Evolutionary conservation across 805 yeast genomes (phyloP).

Genomic region (Suhomyces prunicola): DNA sequence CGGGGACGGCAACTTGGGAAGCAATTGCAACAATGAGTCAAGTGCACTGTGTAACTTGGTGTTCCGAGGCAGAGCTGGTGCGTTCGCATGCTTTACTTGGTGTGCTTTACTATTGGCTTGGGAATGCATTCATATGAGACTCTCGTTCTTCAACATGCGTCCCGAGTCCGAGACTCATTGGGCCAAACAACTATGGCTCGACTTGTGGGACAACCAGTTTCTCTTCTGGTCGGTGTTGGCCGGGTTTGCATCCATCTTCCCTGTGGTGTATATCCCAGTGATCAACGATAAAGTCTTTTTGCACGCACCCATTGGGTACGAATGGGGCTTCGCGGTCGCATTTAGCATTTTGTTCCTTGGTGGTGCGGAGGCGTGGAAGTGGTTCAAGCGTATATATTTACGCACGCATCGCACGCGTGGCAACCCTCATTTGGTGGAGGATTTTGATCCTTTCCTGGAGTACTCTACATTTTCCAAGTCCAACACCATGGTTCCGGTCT

Average conservation of each 20-base stretch:
- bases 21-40: constrained; percentile 30
- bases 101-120: constrained; percentile 39
- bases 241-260: constrained; percentile 36
- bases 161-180: constrained; percentile 35
- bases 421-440: constrained; percentile 39
- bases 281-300: constrained; percentile 38
- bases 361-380: constrained; percentile 38
- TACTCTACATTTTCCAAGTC: constrained; percentile 40
- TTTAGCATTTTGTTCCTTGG: constrained; percentile 27
- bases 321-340: constrained; percentile 38
- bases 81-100: constrained; percentile 41
- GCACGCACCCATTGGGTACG: constrained; percentile 37
- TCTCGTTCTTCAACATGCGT: constrained; percentile 36
- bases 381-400: constrained; percentile 35
- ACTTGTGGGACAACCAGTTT: constrained; percentile 35
- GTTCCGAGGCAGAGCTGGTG: constrained; percentile 36
- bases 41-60: constrained; percentile 28
- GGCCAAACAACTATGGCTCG: constrained; percentile 35
- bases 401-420: constrained; percentile 18
- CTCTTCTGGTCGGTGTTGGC: constrained; percentile 38
- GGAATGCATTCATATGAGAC: constrained; percentile 38
- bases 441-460: constrained; percentile 38
- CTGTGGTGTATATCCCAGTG: constrained; percentile 40
- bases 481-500: constrained; percentile 28
- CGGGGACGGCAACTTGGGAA: constrained; percentile 40